Conservation (phyloP, 1,139 yeast genomes). For the Lizanozyma gosingica region DNA sequence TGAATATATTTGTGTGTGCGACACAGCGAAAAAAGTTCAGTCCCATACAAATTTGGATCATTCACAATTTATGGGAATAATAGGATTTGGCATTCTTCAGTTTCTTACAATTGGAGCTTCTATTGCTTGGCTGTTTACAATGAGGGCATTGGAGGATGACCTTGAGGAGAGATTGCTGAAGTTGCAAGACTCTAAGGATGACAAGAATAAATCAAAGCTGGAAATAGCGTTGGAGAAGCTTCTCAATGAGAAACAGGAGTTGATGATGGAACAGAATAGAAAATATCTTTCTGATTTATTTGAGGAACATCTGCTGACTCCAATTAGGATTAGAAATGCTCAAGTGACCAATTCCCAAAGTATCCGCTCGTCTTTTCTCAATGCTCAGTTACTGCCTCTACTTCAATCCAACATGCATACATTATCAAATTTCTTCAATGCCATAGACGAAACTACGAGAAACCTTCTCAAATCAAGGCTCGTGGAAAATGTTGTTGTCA, state of each 20-base stretch:
- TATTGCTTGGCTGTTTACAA: no score
- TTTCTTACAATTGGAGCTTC: no score
- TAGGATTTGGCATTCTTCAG: no score
- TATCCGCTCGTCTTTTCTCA: constrained; percentile 44
- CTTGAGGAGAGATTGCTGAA: not conserved
- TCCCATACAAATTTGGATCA: no score
- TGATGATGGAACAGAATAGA: constrained; percentile 31
- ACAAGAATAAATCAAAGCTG: constrained; percentile 10
- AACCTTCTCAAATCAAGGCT: constrained; percentile 25
- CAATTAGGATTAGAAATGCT: constrained; percentile 38
- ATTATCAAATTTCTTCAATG: constrained; percentile 11
- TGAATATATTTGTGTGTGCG: no score
- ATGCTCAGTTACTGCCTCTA: constrained; percentile 47
- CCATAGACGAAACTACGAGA: constrained; percentile 17
- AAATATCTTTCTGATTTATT: constrained; percentile 34
- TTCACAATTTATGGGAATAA: no score
- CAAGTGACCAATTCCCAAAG: constrained; percentile 47
- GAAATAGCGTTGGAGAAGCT: constrained; percentile 25
- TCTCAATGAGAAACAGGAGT: constrained; percentile 21
- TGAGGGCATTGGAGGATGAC: not conserved
- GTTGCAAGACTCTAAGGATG: not conserved
- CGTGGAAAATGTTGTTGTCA: constrained; percentile 30
- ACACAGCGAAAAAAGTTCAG: no score
- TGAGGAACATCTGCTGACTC: constrained; percentile 30
- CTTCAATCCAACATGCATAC: constrained; percentile 13